Base-by-base conservation (phyloP, 179 eudicot species). In the Carnegiea gigantea region DNA sequence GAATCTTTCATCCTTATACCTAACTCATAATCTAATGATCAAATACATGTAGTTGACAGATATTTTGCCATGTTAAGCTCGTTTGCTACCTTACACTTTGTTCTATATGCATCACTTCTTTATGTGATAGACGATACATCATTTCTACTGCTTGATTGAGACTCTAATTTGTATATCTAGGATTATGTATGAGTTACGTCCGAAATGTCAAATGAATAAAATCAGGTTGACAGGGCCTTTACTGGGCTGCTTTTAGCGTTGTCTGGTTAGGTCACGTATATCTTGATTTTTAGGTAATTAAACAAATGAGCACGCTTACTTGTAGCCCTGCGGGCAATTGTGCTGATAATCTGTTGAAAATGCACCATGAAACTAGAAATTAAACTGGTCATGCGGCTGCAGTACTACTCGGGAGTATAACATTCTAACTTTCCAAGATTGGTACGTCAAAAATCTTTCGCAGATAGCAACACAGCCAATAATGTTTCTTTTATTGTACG, bases 11-110 rank as follows among this genome's bases (percentile, higher is more conserved):
- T 77, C 65, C 71, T 40, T 59, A 36, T 62, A 78, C 80, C 73
- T 24, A 78, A 44, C n/a, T 20, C 14, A 26, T 40, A 44, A 28
- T 70, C 46, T 43, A 48, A 9, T n/a, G 28, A 23, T n/a, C 33
- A 48, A 44, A 46, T 46, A 44, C 62, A 13, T 75, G 23, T 75
- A 75, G 38, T 14, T 75, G 60, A 48, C 60, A 23, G 60, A 48
- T 75, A 75, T 17, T 24, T 49, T 33, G 9, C 44, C 77, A 75
- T 75, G 77, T 7, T n/a, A 75, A 71, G 76, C 76, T 73, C 36
- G 53, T 23, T n/a, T 54, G 23, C 23, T 54, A 70, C 40, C n/a
- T 18, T 74, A 57, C 46, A 40, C 26, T 54, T 36, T 79, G 62
- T 53, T 70, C 76, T 79, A 24, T 71, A 70, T 60, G 44, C 76